These are phyloP conservation scores for Phytophthora pluvialis DNA, from an alignment of 352 stramenopile genomes.

Conservation along the genomic window DNA sequence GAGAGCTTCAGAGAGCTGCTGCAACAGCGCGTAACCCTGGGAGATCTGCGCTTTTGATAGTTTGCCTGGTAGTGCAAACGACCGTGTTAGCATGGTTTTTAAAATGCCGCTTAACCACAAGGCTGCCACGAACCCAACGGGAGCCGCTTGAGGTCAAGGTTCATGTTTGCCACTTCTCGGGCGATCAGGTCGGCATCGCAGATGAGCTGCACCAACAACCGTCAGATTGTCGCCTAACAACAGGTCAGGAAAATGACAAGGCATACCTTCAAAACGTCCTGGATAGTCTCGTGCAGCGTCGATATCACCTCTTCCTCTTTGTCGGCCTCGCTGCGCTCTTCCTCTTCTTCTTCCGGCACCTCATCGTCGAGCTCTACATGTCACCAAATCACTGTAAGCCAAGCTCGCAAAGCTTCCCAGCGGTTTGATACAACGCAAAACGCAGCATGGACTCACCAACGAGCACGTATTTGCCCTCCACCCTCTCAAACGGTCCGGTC, in stretches of 20 bases:
- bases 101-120: not conserved
- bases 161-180: constrained; percentile 55
- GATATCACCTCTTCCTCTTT: constrained; percentile 43
- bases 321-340: constrained; percentile 38
- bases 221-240: not conserved
- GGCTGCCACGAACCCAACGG: constrained; percentile 41
- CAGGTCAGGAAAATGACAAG: not conserved
- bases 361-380: constrained; percentile 43
- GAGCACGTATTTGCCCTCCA: constrained; percentile 67
- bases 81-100: not conserved
- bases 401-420: not conserved
- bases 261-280: constrained; percentile 51
- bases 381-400: not conserved
- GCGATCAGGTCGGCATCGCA: constrained; percentile 58
- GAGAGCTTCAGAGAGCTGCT: constrained; percentile 56
- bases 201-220: constrained; percentile 38
- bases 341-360: constrained; percentile 47
- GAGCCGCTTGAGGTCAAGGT: constrained; percentile 60
- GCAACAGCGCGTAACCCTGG: constrained; percentile 59
- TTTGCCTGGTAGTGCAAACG: constrained; percentile 23
- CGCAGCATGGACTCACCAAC: constrained; percentile 45
- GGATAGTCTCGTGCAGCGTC: constrained; percentile 41
- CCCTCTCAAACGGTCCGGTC: constrained; percentile 45
- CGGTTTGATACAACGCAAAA: not conserved
- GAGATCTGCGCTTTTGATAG: constrained; percentile 72